Percentiles rank a stretch among this genome's conserved stretches.
Conservation (phyloP, 768 basidiomycete species). For the Auricularia heimuer region DNA sequence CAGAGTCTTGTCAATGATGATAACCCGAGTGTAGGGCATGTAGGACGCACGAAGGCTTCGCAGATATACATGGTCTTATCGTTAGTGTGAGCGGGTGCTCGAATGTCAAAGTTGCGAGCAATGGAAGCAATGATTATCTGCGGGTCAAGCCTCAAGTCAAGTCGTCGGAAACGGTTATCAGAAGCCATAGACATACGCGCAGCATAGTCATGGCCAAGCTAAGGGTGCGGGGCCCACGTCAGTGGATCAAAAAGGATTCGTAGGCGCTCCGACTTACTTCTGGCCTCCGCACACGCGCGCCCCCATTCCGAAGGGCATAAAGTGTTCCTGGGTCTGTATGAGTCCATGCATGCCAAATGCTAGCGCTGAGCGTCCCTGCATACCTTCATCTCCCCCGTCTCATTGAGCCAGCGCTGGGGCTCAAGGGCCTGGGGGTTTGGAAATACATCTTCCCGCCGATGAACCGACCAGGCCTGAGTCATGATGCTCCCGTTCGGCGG, state of each 20-base stretch:
- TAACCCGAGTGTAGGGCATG: background rate
- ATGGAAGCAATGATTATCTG: constrained; percentile 44
- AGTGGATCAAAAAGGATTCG: background rate
- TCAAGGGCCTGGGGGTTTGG: constrained; percentile 66
- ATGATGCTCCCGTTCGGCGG: constrained; percentile 71
- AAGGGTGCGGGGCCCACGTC: background rate
- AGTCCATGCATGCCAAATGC: background rate
- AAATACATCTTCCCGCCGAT: constrained; percentile 61
- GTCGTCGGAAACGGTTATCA: background rate
- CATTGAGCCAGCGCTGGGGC: constrained; percentile 68
- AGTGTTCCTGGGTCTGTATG: background rate
- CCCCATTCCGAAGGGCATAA: constrained; percentile 77
- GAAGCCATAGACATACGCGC: constrained; percentile 17
- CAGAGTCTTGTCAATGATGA: background rate
- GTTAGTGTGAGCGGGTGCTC: constrained; percentile 58
- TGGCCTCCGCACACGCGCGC: constrained; percentile 68
- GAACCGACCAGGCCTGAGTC: constrained; percentile 82
- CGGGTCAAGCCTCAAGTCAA: background rate
- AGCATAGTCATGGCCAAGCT: constrained; percentile 57
- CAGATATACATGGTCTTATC: constrained; percentile 68
- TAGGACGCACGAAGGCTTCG: constrained; percentile 63
- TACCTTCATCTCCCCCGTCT: constrained; percentile 16
- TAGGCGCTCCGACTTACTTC: constrained; percentile 22
- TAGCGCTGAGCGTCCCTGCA: constrained; percentile 8
- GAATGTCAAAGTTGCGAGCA: constrained; percentile 57